These are phyloP conservation scores for Crepidotus variabilis DNA, from an alignment of 768 basidiomycete genomes.

Conservation along the genomic window DNA sequence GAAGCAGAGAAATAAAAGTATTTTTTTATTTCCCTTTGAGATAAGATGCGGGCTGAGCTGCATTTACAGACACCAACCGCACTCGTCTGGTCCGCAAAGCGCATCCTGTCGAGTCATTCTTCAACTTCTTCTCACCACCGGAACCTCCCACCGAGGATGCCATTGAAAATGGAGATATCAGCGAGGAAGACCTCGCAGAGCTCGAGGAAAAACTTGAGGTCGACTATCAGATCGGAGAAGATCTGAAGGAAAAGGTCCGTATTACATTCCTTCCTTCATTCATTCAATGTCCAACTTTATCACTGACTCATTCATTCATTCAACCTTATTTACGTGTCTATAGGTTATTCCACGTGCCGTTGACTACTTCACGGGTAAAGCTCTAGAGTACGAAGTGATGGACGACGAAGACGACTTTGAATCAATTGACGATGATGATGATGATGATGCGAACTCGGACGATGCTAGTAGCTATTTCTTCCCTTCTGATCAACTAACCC, in stretches of 20 bases:
- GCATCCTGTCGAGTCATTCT: slow-evolving; percentile 91
- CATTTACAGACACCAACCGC: slow-evolving; percentile 67
- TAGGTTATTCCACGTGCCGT: slow-evolving; percentile 93
- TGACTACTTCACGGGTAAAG: slow-evolving; percentile 98
- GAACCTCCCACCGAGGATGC: slow-evolving; percentile 64
- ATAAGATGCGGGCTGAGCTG: slow-evolving; percentile 1
- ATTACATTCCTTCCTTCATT: not conserved
- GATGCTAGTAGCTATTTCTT: slow-evolving; percentile 42
- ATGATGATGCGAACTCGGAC: slow-evolving; percentile 53
- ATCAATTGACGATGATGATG: slow-evolving; percentile 57
- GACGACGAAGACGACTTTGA: slow-evolving; percentile 58
- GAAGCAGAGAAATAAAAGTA: slow-evolving; percentile 99
- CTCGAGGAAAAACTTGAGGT: slow-evolving; percentile 92
- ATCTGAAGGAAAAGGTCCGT: slow-evolving; percentile 90
- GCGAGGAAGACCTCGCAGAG: slow-evolving; percentile 84
- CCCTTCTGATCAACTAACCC: not conserved
- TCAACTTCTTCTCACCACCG: slow-evolving; percentile 96
- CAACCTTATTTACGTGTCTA: not conserved
- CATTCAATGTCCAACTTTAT: not conserved
- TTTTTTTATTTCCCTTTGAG: slow-evolving; percentile 19
- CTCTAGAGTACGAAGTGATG: slow-evolving; percentile 73
- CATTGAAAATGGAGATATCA: slow-evolving; percentile 68
- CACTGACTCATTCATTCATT: not conserved
- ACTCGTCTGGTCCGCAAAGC: slow-evolving; percentile 84
- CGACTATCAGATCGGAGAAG: slow-evolving; percentile 98